These are phyloP conservation scores for Fusarium guadeloupense DNA, from an alignment of 2,329 filamentous ascomycete genomes.

Conservation along the genomic window DNA sequence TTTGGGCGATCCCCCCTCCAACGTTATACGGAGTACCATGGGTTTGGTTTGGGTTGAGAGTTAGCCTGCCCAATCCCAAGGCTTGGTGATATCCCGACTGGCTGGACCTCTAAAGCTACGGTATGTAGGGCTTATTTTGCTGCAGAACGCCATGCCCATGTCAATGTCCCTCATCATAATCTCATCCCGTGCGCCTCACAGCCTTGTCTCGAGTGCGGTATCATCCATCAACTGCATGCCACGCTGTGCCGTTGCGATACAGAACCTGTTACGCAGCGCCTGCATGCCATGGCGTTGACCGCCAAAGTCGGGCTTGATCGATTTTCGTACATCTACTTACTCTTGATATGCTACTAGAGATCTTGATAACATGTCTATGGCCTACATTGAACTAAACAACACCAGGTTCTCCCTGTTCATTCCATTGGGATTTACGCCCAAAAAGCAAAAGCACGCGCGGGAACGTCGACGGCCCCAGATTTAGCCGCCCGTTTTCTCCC, in stretches of 20 bases:
- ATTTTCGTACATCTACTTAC: neutral
- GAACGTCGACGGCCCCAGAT: slow-evolving; percentile 30
- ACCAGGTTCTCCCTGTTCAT: slow-evolving; percentile 1
- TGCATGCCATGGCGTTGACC: slow-evolving; percentile 7
- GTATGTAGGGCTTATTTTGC: neutral
- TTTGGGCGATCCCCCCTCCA: slow-evolving; percentile 1
- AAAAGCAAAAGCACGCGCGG: slow-evolving; percentile 28
- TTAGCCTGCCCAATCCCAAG: neutral
- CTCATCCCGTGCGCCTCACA: slow-evolving; percentile 11
- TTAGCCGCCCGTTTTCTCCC: slow-evolving; percentile 29
- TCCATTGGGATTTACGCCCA: slow-evolving; percentile 5
- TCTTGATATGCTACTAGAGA: too few species aligned
- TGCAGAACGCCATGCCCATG: slow-evolving; percentile 4
- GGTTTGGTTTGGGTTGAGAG: neutral
- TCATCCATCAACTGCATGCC: slow-evolving; percentile 2
- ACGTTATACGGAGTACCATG: too few species aligned
- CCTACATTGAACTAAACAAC: too few species aligned
- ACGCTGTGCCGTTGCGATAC: slow-evolving; percentile 20
- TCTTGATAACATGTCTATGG: too few species aligned
- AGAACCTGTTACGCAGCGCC: slow-evolving; percentile 6
- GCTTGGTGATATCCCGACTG: neutral
- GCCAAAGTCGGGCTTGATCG: neutral
- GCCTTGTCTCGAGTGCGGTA: neutral
- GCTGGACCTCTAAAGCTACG: neutral
- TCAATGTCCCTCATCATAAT: neutral